A percentile compares a stretch with the other conserved stretches of the same genome.
Conservation (phyloP, 2,329 filamentous ascomycete genomes). For the Penicillium italicum region DNA sequence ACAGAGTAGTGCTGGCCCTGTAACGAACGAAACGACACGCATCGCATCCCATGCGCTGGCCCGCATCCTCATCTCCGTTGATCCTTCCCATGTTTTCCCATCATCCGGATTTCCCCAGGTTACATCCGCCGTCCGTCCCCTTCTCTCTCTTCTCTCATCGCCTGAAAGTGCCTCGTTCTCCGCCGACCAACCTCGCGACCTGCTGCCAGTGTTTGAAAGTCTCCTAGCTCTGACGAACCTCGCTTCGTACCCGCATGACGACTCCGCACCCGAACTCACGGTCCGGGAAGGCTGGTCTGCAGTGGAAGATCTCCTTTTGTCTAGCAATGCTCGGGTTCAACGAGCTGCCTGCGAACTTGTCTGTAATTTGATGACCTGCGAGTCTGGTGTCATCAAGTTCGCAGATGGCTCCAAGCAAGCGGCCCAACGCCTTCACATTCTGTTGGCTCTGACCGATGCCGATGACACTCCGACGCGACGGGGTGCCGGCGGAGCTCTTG, state of each 20-base stretch:
- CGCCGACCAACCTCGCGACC: slow-evolving; percentile 60
- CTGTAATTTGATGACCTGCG: slow-evolving; percentile 68
- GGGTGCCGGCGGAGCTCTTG: slow-evolving; percentile 83
- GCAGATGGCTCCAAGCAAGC: slow-evolving; percentile 60
- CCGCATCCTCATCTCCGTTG: slow-evolving; percentile 79
- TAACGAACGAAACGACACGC: slow-evolving; percentile 44
- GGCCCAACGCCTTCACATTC: slow-evolving; percentile 70
- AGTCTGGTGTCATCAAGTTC: slow-evolving; percentile 46
- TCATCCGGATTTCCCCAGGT: slow-evolving; percentile 67
- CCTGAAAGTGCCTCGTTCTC: slow-evolving; percentile 56
- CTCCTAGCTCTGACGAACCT: slow-evolving; percentile 92
- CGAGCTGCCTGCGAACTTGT: slow-evolving; percentile 84
- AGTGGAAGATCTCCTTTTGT: slow-evolving; percentile 80
- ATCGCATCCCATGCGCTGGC: slow-evolving; percentile 76
- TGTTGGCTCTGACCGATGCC: slow-evolving; percentile 82
- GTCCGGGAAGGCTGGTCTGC: slow-evolving; percentile 69
- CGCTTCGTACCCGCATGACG: slow-evolving; percentile 57
- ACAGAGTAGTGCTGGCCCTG: slow-evolving; percentile 38
- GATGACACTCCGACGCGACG: slow-evolving; percentile 75
- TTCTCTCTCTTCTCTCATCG: slow-evolving; percentile 68
- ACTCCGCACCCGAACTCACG: slow-evolving; percentile 61
- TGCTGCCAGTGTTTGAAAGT: slow-evolving; percentile 85
- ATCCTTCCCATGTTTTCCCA: slow-evolving; percentile 80
- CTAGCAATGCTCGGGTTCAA: slow-evolving; percentile 68
- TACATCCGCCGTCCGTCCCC: slow-evolving; percentile 75